These are phyloP conservation scores for Coemansia sp. DNA, from an alignment of 192 early-diverging fungal species.

Conservation along the genomic window DNA sequence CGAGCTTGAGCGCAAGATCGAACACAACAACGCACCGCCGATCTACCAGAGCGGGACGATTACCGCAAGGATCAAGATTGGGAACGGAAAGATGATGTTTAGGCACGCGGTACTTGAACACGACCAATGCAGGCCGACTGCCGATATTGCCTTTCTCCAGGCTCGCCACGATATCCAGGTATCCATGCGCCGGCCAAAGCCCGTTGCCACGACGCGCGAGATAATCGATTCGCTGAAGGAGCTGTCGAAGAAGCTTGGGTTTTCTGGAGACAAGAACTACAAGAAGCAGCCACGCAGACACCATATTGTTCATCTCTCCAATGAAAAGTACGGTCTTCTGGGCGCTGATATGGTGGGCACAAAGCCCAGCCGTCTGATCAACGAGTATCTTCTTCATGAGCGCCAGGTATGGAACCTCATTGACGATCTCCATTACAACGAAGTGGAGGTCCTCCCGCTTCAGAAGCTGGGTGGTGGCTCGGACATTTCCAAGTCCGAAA, in stretches of 20 bases:
- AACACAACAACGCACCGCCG: slow-evolving; percentile 16
- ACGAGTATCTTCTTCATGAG: slow-evolving; percentile 10
- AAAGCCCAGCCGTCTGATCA: slow-evolving; percentile 4
- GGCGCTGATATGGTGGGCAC: slow-evolving; percentile 27
- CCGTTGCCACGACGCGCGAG: slow-evolving; percentile 7
- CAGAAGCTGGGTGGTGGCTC: no score
- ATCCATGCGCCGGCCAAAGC: neutral
- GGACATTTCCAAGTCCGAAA: neutral
- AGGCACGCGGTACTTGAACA: slow-evolving; percentile 10
- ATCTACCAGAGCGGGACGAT: slow-evolving; percentile 13
- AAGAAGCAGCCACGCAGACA: slow-evolving; percentile 19
- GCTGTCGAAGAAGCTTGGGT: slow-evolving; percentile 13
- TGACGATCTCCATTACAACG: slow-evolving; percentile 33
- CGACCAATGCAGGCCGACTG: neutral
- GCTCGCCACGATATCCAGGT: slow-evolving; percentile 35
- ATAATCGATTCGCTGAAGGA: slow-evolving; percentile 7
- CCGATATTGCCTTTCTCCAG: slow-evolving; percentile 34
- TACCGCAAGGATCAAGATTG: slow-evolving; percentile 20
- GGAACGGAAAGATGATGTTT: slow-evolving; percentile 10
- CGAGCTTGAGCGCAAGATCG: neutral
- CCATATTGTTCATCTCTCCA: slow-evolving; percentile 9
- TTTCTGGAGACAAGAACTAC: neutral
- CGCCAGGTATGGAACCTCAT: slow-evolving; percentile 45
- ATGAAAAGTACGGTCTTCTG: slow-evolving; percentile 20
- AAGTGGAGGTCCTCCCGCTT: slow-evolving; percentile 29